phyloP scores from a whole-genome alignment of 2,329 filamentous ascomycete genomes.

The Xylariales sp. region DNA sequence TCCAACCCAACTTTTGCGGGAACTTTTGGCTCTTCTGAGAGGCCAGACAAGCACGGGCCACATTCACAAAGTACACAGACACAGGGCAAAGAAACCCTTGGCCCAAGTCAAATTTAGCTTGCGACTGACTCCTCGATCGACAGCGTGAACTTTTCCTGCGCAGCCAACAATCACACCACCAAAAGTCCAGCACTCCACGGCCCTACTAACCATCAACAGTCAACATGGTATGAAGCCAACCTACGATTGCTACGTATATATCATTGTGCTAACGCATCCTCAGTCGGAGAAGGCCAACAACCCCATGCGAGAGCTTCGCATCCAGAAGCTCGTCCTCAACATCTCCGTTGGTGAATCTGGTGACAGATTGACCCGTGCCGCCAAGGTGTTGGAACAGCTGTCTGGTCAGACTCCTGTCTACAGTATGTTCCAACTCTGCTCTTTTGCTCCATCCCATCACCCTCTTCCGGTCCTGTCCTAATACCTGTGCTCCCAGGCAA shows the following conservation, averaged over 20 bases:
- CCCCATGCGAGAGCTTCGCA: constrained; percentile 98
- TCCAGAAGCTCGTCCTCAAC: constrained; percentile 70
- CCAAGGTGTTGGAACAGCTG: constrained; percentile 99
- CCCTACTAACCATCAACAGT: constrained; percentile 24
- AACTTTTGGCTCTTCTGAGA: too few species aligned
- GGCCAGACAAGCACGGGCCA: neutral
- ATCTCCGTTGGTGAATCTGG: constrained; percentile 98
- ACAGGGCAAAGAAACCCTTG: constrained; percentile 7
- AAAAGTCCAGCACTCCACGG: constrained; percentile 8
- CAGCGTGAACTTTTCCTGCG: constrained; percentile 5
- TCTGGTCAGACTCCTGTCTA: constrained; percentile 99
- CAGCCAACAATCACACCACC: constrained; percentile 30
- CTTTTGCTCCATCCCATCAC: too few species aligned
- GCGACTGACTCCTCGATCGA: neutral
- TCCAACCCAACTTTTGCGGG: constrained; percentile 23
- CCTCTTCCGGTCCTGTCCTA: too few species aligned
- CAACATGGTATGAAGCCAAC: too few species aligned
- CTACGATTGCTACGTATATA: too few species aligned
- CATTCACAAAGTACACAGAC: too few species aligned
- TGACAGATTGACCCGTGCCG: constrained; percentile 99
- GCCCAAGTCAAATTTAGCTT: constrained; percentile 2
- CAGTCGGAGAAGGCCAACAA: constrained; percentile 84
- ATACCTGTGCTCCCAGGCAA: constrained; percentile 64
- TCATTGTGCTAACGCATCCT: constrained; percentile 32
- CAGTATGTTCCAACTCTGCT: constrained; percentile 58